phyloP scores from a whole-genome alignment of 2,329 filamentous ascomycete genomes.

The Colletotrichum neosansevieriae region DNA sequence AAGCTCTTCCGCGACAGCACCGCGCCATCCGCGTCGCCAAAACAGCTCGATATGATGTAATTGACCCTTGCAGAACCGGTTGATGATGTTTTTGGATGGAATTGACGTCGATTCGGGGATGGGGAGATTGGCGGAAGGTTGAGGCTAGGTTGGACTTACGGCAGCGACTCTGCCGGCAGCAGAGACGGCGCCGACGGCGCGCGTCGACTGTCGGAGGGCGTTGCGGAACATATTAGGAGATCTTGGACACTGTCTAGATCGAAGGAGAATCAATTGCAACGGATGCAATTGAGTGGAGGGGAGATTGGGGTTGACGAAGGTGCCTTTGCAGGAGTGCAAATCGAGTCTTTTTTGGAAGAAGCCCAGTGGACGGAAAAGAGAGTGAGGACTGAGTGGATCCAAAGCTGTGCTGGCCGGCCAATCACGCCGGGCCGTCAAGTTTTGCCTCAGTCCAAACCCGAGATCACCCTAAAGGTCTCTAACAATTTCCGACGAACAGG shows the following conservation, averaged over 20 bases:
- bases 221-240: constrained; percentile 91
- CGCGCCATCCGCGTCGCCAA: constrained; percentile 46
- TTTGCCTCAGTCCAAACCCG: constrained; percentile 41
- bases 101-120: constrained; percentile 56
- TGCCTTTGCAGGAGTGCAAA: constrained; percentile 61
- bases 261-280: constrained; percentile 72
- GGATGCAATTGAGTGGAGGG: constrained; percentile 72
- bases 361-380: constrained; percentile 57
- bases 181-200: constrained; percentile 94
- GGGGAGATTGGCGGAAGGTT: constrained; percentile 46
- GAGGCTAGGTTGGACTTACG: constrained; percentile 74
- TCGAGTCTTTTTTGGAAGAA: constrained; percentile 56
- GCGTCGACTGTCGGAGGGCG: constrained; percentile 96
- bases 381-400: constrained; percentile 46
- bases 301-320: constrained; percentile 67
- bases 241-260: constrained; percentile 63
- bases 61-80: constrained; percentile 53
- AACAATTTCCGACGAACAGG: constrained; percentile 40
- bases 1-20: constrained; percentile 44
- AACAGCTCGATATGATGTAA: constrained; percentile 50
- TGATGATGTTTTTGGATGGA: constrained; percentile 59
- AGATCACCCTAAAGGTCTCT: constrained; percentile 39
- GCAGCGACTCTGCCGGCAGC: constrained; percentile 90
- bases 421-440: constrained; percentile 30
- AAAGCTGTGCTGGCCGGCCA: constrained; percentile 32